phyloP scores from a whole-genome alignment of 164 flowering plant species.

The Magnolia kwangsiensis region DNA sequence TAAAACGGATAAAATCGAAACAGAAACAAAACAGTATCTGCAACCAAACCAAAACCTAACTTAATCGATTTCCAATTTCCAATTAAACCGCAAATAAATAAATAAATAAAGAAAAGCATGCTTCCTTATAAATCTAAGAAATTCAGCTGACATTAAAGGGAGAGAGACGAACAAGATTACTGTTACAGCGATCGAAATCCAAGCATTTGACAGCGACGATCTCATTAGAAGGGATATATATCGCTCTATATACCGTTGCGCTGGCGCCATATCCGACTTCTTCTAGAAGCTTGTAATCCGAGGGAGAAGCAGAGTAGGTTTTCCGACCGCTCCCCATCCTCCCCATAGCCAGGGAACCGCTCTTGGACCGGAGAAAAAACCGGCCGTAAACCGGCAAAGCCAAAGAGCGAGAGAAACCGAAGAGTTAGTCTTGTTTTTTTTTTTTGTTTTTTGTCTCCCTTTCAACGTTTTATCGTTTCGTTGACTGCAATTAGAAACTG shows the following conservation, averaged over 20 bases:
- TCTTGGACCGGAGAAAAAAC: background rate
- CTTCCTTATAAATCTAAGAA: background rate
- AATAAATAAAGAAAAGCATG: background rate
- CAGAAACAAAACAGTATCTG: background rate
- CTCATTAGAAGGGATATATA: constrained; percentile 81
- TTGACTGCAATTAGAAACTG: constrained; percentile 36
- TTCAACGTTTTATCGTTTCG: background rate
- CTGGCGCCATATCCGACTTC: constrained; percentile 93
- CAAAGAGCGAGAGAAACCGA: background rate
- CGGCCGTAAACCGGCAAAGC: background rate
- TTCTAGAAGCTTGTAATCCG: constrained; percentile 83
- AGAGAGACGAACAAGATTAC: constrained; percentile 65
- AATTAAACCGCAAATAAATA: background rate
- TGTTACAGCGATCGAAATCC: constrained; percentile 97
- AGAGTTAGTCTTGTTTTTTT: background rate
- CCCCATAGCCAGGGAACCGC: constrained; percentile 28
- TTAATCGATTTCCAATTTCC: background rate
- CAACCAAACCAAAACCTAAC: background rate
- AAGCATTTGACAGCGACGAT: constrained; percentile 89
- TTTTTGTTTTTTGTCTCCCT: too few species aligned
- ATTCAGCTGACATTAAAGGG: background rate
- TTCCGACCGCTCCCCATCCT: constrained; percentile 41
- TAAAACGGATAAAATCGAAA: background rate
- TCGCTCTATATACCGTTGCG: constrained; percentile 86
- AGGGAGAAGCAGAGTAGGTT: constrained; percentile 46